Conservation (phyloP, 2,329 filamentous ascomycete species). For the Neocucurbitaria cava region DNA sequence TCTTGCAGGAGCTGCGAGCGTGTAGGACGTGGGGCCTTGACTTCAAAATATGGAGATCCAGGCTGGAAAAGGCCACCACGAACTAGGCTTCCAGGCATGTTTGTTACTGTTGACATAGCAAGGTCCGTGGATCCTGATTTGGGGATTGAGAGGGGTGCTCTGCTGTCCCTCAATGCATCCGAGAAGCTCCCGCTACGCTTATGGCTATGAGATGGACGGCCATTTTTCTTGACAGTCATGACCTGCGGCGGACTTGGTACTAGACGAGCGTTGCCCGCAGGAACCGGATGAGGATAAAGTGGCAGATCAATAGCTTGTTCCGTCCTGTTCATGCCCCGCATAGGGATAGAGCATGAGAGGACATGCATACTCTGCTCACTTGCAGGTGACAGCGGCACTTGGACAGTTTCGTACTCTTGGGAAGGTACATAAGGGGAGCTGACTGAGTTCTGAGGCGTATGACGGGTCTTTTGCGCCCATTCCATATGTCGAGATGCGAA, state of each 20-base stretch:
- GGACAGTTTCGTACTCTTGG: constrained; percentile 37
- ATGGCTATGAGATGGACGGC: constrained; percentile 59
- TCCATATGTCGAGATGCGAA: constrained; percentile 49
- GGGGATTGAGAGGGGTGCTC: constrained; percentile 59
- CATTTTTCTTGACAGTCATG: constrained; percentile 32
- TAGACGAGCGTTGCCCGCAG: constrained; percentile 36
- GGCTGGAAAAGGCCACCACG: constrained; percentile 86
- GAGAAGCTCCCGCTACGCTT: constrained; percentile 88
- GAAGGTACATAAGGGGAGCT: constrained; percentile 44
- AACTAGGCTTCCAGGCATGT: constrained; percentile 83
- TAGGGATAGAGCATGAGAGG: constrained; percentile 66
- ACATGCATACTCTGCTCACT: constrained; percentile 63
- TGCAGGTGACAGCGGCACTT: constrained; percentile 52
- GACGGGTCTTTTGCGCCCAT: constrained; percentile 45
- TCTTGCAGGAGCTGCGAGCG: constrained; percentile 44
- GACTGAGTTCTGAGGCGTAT: constrained; percentile 47
- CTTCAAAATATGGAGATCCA: constrained; percentile 78
- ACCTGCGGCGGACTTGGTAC: constrained; percentile 38
- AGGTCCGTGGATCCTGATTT: constrained; percentile 52
- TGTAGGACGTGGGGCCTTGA: constrained; percentile 37
- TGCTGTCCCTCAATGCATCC: constrained; percentile 78
- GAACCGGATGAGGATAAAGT: constrained; percentile 48
- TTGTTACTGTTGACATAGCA: constrained; percentile 64
- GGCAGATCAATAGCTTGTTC: constrained; percentile 49
- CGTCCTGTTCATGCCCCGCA: constrained; percentile 47